Percentiles rank a stretch among this genome's conserved stretches.
phyloP scores from a whole-genome alignment of 1,139 yeast genomes.

The Debaryomyces sp. region DNA sequence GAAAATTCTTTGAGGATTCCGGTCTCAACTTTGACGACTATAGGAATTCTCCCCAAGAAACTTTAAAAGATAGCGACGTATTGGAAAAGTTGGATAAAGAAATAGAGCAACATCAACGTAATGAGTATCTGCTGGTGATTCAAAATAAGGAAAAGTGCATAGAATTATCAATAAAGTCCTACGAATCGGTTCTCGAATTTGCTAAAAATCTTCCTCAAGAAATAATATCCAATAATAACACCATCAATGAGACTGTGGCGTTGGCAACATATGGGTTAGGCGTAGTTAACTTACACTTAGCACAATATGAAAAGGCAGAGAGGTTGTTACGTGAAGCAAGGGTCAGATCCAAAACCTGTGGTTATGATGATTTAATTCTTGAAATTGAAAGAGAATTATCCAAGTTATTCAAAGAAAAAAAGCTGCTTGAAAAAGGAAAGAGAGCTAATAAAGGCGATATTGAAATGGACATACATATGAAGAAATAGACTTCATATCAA shows the following conservation, averaged over 20 bases:
- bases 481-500: constrained; percentile 5
- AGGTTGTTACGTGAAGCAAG: constrained; percentile 69
- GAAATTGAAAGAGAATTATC: constrained; percentile 69
- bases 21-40: constrained; percentile 27
- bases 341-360: constrained; percentile 68
- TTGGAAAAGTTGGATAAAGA: constrained; percentile 10
- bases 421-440: constrained; percentile 7
- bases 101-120: constrained; percentile 16
- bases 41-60: constrained; percentile 11
- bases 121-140: constrained; percentile 22
- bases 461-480: constrained; percentile 22
- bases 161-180: constrained; percentile 46
- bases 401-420: constrained; percentile 45
- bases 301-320: constrained; percentile 59
- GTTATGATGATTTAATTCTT: constrained; percentile 60
- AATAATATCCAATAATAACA: constrained; percentile 19
- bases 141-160: constrained; percentile 43
- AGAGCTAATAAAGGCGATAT: constrained; percentile 13
- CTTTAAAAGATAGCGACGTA: constrained; percentile 13
- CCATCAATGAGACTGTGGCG: constrained; percentile 64
- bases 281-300: constrained; percentile 65
- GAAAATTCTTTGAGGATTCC: constrained; percentile 25
- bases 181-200: constrained; percentile 57
- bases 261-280: constrained; percentile 86
- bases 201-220: constrained; percentile 52